Evolutionary conservation across 139 green algal genomes (phyloP), one percentile per base, ranked within the genome.

Genomic region (Chlorella sorokiniana): DNA sequence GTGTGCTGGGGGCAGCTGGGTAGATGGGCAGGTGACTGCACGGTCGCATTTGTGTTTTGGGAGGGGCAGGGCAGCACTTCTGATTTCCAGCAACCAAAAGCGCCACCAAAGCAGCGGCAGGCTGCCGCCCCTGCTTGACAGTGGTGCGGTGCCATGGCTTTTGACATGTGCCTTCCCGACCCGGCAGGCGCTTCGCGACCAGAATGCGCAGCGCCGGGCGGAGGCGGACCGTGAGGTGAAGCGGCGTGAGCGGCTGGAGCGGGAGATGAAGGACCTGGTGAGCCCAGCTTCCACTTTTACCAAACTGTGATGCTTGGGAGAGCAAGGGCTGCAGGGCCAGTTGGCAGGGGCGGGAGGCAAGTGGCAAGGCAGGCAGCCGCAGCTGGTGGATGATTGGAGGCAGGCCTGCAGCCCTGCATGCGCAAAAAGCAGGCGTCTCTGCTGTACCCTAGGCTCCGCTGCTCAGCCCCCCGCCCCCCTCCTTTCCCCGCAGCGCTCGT

Each of bases 221-320:
- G 94, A 97, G 84, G 91, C 87, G 14, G 94, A 98, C 75, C 83
- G 81, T 68, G 87, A 89, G 77, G 40, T 70, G 3, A 45, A 78
- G 33, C 79, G 79, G 35, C 48, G 59, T 20, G 81, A 91, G 73
- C 54, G 77, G 68, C 61, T 86, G 31, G 83, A 89, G 61, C 85
- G 83, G 69, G 83, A 92, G 59, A 89, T 93, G 81, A 91, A 92
- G 74, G 92, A 96, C 62, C 74, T 96, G 67, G 73, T 79, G 73
- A 14, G 73, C 27, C n/a, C n/a, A n/a, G n/a, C n/a, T n/a, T n/a
- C n/a, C n/a, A n/a, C n/a, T n/a, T n/a, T n/a, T n/a, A n/a, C n/a
- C n/a, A n/a, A n/a, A n/a, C n/a, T n/a, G n/a, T 0, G 68, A 23
- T 62, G 52, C 27, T 62, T 62, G 9, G 52, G 52, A n/a, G n/a